A percentile compares a stretch with the other conserved stretches of the same genome.
phyloP scores from a whole-genome alignment of 2,329 filamentous ascomycete genomes.

The Phialemoniopsis sp. region DNA sequence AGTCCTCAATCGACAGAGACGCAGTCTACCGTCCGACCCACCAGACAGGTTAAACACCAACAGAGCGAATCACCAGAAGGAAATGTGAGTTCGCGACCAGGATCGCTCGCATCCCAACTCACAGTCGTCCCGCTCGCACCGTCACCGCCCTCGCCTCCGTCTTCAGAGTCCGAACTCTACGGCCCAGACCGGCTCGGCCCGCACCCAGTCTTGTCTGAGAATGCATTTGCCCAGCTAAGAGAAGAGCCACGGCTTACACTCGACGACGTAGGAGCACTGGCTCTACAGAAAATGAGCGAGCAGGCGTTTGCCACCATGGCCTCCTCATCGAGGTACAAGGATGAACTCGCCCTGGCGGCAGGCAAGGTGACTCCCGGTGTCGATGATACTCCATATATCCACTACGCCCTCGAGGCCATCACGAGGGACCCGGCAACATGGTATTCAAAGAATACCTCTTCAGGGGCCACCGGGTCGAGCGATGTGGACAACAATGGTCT shows the following conservation, averaged over 20 bases:
- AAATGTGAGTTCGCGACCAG: constrained; percentile 8
- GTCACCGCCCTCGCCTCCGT: constrained; percentile 29
- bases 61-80: constrained; percentile 8
- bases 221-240: constrained; percentile 15
- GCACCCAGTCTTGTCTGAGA: constrained; percentile 15
- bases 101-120: constrained; percentile 28
- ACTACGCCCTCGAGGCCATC: constrained; percentile 84
- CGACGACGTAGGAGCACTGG: constrained; percentile 11
- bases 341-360: constrained; percentile 44
- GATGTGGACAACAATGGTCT: constrained; percentile 19
- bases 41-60: no score
- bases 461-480: constrained; percentile 13
- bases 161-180: constrained; percentile 33
- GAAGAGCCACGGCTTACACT: constrained; percentile 9
- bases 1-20: constrained; percentile 13
- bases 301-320: no score
- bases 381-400: constrained; percentile 84
- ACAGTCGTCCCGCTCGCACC: constrained; percentile 28
- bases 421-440: constrained; percentile 67
- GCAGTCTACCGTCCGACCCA: constrained; percentile 9
- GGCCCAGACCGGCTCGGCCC: constrained; percentile 33
- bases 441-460: constrained; percentile 46
- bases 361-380: constrained; percentile 67
- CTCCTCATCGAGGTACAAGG: constrained; percentile 33
- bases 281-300: background rate